These are phyloP conservation scores for Lathyrus sativus DNA, from an alignment of 306 rosid genomes.

Conservation along the genomic window DNA sequence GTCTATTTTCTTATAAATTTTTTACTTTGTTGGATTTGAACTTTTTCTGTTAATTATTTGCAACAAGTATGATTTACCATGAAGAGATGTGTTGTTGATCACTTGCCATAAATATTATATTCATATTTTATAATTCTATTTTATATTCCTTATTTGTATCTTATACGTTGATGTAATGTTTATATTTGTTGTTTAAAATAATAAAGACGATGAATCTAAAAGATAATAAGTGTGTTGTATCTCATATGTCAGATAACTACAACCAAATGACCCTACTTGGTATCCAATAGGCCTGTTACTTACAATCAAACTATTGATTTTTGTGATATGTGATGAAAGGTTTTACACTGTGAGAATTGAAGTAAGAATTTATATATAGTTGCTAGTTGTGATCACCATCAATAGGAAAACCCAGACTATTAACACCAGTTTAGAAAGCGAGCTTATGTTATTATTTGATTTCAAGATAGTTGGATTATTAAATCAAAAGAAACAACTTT, in stretches of 20 bases:
- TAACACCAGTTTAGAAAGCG: conserved; percentile 91
- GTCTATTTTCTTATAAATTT: no score
- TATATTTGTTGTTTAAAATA: no score
- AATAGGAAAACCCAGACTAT: conserved; percentile 88
- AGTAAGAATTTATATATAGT: conserved; percentile 92
- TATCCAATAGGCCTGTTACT: conserved; percentile 80
- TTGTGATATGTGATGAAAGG: conserved; percentile 81
- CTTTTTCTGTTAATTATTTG: no score
- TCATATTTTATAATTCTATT: no score
- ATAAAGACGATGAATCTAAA: no score
- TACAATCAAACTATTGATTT: conserved; percentile 75
- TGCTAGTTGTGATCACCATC: conserved; percentile 82
- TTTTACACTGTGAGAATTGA: conserved; percentile 92
- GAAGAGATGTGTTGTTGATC: no score
- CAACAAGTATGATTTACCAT: no score
- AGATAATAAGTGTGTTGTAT: no score
- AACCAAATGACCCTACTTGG: conserved; percentile 92
- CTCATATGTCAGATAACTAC: conserved; percentile 58
- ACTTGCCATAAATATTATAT: no score
- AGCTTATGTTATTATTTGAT: conserved; percentile 73
- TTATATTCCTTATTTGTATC: no score
- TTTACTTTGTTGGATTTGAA: no score
- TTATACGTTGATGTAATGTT: no score
- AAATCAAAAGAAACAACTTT: conserved; percentile 10
- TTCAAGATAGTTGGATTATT: conserved; percentile 38